Evolutionary conservation across 495 filamentous ascomycete genomes (phyloP).

Genomic region (Trichocladium antarcticum): DNA sequence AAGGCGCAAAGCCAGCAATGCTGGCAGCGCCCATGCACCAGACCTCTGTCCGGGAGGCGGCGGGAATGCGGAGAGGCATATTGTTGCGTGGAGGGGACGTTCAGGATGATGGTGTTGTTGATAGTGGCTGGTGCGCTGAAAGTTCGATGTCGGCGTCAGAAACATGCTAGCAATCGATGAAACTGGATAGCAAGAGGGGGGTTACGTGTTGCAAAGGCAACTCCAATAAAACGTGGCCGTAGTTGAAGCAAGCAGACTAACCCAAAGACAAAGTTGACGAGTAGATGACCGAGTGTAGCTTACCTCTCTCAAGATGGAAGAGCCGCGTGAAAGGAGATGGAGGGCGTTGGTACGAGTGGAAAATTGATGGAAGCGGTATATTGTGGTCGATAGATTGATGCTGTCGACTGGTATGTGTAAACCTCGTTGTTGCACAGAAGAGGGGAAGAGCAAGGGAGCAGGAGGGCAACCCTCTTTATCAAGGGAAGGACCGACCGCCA

Average conservation of each 20-base stretch:
- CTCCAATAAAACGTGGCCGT: too few relatives aligned
- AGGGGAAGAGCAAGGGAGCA: slow-evolving; percentile 9
- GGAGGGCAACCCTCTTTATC: slow-evolving; percentile 18
- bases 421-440: slow-evolving; percentile 11
- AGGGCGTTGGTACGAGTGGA: not conserved
- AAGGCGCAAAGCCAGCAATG: slow-evolving; percentile 34
- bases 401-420: slow-evolving; percentile 4
- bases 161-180: not conserved
- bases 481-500: slow-evolving; percentile 3
- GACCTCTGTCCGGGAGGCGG: slow-evolving; percentile 29
- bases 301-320: not conserved
- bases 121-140: not conserved
- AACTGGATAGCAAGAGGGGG: too few relatives aligned
- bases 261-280: not conserved
- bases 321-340: not conserved
- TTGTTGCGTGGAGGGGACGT: slow-evolving; percentile 13
- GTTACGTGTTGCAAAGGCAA: too few relatives aligned
- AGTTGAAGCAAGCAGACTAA: too few relatives aligned
- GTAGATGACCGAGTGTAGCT: not conserved
- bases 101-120: not conserved
- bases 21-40: slow-evolving; percentile 36
- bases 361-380: not conserved
- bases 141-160: not conserved
- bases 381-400: not conserved
- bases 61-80: slow-evolving; percentile 41